These are phyloP conservation scores for Thalassiosira livingstoniorum DNA, from an alignment of 352 stramenopile genomes.

Conservation along the genomic window DNA sequence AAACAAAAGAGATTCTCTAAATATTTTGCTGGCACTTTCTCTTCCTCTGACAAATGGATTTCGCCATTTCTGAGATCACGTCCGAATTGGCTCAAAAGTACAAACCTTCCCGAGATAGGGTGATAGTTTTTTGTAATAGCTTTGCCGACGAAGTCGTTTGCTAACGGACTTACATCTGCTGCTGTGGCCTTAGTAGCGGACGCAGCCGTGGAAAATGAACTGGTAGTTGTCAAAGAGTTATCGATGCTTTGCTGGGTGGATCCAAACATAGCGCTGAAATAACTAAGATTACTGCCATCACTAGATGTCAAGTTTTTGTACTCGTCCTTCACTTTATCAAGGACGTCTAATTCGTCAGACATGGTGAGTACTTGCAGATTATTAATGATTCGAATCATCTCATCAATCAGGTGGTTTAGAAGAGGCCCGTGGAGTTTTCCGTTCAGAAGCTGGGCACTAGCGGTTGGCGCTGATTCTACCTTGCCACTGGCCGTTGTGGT, in stretches of 20 bases:
- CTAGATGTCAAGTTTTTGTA: constrained; percentile 44
- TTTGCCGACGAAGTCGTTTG: constrained; percentile 70
- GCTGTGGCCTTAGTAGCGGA: no score
- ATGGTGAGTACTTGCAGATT: constrained; percentile 72
- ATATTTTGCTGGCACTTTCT: constrained; percentile 66
- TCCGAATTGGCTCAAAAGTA: constrained; percentile 58
- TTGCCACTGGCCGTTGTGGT: constrained; percentile 13
- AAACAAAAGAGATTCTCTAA: constrained; percentile 51
- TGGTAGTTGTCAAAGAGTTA: no score
- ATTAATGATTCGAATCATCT: constrained; percentile 70
- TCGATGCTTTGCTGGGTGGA: no score
- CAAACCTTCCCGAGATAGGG: constrained; percentile 66
- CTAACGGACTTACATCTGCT: constrained; percentile 57
- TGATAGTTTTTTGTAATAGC: constrained; percentile 82
- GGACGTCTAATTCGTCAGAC: constrained; percentile 66
- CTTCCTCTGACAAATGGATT: constrained; percentile 56
- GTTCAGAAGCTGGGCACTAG: constrained; percentile 63
- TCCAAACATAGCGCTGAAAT: no score
- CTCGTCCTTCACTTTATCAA: constrained; percentile 63
- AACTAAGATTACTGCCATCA: constrained; percentile 13
- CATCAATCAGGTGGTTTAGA: constrained; percentile 65
- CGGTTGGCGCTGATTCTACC: constrained; percentile 53
- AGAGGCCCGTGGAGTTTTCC: constrained; percentile 66
- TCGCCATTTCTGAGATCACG: constrained; percentile 50
- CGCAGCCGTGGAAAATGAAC: no score